Percentiles rank a stretch among this genome's conserved stretches.
These are phyloP conservation scores for Anacardium occidentale DNA, from an alignment of 345 rosid species.

Conservation along the genomic window DNA sequence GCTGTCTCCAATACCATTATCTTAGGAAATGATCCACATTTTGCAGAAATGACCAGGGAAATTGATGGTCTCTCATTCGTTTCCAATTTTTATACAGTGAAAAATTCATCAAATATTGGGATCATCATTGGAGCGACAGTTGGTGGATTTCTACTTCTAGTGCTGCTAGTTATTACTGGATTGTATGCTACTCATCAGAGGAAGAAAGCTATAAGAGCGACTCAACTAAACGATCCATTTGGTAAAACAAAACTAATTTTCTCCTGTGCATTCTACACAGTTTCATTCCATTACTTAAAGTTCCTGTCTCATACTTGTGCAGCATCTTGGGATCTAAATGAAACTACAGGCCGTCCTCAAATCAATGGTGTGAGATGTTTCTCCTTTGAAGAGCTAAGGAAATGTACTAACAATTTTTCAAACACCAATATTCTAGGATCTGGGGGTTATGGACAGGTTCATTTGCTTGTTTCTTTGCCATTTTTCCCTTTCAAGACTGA, in stretches of 20 bases:
- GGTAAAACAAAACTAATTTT: conserved; percentile 26
- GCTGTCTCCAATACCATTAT: neutral
- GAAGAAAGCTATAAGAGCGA: conserved; percentile 39
- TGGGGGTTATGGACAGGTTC: conserved; percentile 58
- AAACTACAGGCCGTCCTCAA: conserved; percentile 37
- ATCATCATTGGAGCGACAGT: conserved; percentile 40
- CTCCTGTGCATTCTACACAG: neutral
- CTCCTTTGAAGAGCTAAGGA: conserved; percentile 44
- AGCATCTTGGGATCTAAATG: conserved; percentile 39
- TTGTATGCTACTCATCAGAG: conserved; percentile 42
- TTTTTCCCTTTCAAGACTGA: neutral
- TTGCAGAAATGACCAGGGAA: neutral
- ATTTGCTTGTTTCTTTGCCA: neutral
- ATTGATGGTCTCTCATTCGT: neutral
- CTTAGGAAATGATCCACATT: neutral
- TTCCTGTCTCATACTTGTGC: conserved; percentile 10
- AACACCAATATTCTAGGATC: conserved; percentile 42
- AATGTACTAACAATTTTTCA: conserved; percentile 46
- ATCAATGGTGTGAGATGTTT: conserved; percentile 47
- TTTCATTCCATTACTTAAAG: neutral
- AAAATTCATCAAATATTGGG: conserved; percentile 29
- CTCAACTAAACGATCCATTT: conserved; percentile 35
- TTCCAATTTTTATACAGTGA: neutral
- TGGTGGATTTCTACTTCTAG: conserved; percentile 34
- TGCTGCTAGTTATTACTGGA: conserved; percentile 38